Base-by-base conservation (phyloP, 495 filamentous ascomycete genomes). In the Penicillium waksmanii region DNA sequence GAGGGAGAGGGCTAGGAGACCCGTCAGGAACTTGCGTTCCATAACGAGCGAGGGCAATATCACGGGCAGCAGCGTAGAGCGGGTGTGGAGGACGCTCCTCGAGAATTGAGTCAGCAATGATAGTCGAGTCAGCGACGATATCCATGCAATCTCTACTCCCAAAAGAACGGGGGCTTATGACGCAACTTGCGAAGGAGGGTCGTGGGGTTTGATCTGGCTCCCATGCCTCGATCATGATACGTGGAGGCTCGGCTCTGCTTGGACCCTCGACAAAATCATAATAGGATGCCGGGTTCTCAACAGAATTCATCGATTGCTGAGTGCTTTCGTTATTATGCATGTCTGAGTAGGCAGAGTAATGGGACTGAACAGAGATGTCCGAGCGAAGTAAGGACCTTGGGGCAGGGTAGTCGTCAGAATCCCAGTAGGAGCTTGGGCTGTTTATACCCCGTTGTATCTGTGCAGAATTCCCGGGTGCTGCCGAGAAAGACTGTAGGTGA, bases 191-290 rank as follows among this genome's bases (percentile, higher is more conserved):
- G 42, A 44, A 44, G 17, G 42, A 44, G 13, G 42, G 42, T 21
- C 42, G 42, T 19, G 42, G 42, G 17, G 42, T 44, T 44, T 44
- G 42, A 44, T 44, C 42, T 44, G 42, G 42, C 17, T 44, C 42
- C 42, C 42, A 44, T 44, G 42, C 15, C 17, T 18, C 42, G 42
- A 44, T n/a, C 8, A 19, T 18, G n/a, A 44, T 44, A 4, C 42
- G 42, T 7, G 42, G 42, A 17, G n/a, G 17, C 9, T 44, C 42
- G n/a, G 15, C 4, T 40, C 36, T 40, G 15, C 15, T 40, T 40
- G 36, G 5, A n/a, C 15, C 15, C 36, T 40, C 36, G 15, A n/a
- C 6, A 13, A 40, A 40, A 40, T 12, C 36, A n/a, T n/a, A 40
- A 40, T 40, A 13, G 36, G 12, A 12, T 13, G 36, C 15, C 36